Conservation (phyloP, 768 basidiomycete species). For the Lentinus tigrinus region DNA sequence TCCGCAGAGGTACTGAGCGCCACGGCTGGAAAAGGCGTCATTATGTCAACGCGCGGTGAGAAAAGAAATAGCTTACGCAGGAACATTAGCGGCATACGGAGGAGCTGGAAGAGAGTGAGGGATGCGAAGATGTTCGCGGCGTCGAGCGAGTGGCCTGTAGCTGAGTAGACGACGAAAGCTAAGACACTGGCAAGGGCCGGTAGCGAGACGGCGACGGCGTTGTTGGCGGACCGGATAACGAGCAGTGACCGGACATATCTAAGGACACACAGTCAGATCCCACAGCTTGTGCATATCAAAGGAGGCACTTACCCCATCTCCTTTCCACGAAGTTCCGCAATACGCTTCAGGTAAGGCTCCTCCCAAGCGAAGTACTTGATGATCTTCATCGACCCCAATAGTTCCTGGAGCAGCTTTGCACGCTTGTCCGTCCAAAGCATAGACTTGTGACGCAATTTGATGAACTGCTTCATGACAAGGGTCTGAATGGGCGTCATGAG, state of each 20-base stretch:
- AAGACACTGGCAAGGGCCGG: slow-evolving; percentile 79
- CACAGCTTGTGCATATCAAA: neutral
- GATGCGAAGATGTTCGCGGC: slow-evolving; percentile 82
- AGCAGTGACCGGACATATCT: slow-evolving; percentile 69
- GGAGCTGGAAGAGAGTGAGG: slow-evolving; percentile 79
- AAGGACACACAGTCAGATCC: neutral
- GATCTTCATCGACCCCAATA: slow-evolving; percentile 85
- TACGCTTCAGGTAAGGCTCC: slow-evolving; percentile 70
- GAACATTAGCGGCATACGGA: slow-evolving; percentile 81
- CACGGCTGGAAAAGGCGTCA: slow-evolving; percentile 42
- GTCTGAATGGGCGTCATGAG: slow-evolving; percentile 74
- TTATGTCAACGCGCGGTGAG: neutral
- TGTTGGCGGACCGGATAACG: slow-evolving; percentile 62
- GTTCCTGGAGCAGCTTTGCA: slow-evolving; percentile 85
- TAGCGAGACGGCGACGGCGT: slow-evolving; percentile 67
- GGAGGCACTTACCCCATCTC: slow-evolving; percentile 61
- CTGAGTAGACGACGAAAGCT: slow-evolving; percentile 74
- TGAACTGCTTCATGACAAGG: slow-evolving; percentile 68
- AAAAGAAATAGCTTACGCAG: slow-evolving; percentile 35
- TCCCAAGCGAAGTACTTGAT: slow-evolving; percentile 96
- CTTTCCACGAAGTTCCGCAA: slow-evolving; percentile 64
- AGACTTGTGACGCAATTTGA: slow-evolving; percentile 63
- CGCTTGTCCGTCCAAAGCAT: slow-evolving; percentile 93
- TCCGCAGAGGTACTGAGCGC: slow-evolving; percentile 81
- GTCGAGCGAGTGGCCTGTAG: slow-evolving; percentile 64